Percentiles rank a stretch among this genome's conserved stretches.
These are phyloP conservation scores for Lactarius hengduanensis DNA, from an alignment of 768 basidiomycete species.

Conservation along the genomic window DNA sequence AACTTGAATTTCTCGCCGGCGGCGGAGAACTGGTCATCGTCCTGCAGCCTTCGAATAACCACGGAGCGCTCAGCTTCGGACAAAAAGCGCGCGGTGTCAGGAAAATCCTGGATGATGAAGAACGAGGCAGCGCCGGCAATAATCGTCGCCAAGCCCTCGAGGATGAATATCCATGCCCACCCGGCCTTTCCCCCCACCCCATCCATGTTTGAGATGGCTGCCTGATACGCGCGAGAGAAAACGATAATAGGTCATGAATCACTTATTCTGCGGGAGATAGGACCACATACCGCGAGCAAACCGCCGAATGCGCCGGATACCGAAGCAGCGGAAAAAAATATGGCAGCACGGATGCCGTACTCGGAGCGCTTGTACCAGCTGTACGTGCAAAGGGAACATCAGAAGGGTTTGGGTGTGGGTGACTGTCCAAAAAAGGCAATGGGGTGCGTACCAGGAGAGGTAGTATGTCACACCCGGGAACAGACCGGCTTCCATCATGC, in stretches of 20 bases:
- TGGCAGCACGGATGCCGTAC: slow-evolving; percentile 54
- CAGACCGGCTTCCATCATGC: slow-evolving; percentile 65
- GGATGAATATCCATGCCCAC: slow-evolving; percentile 74
- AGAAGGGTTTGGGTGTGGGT: background rate
- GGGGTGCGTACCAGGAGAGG: slow-evolving; percentile 58
- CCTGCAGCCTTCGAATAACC: slow-evolving; percentile 62
- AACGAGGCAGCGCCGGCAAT: slow-evolving; percentile 64
- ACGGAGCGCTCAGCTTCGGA: slow-evolving; percentile 67
- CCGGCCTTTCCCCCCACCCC: slow-evolving; percentile 66
- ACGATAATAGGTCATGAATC: background rate
- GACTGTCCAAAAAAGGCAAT: background rate
- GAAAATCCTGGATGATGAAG: slow-evolving; percentile 82
- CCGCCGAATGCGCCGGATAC: slow-evolving; percentile 83
- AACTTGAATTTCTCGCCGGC: slow-evolving; percentile 59
- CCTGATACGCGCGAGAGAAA: slow-evolving; percentile 32
- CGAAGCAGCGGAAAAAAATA: slow-evolving; percentile 63
- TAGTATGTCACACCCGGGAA: slow-evolving; percentile 62
- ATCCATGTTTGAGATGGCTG: slow-evolving; percentile 68
- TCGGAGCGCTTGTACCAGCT: slow-evolving; percentile 74
- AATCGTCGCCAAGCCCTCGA: slow-evolving; percentile 68
- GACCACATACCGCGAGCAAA: slow-evolving; percentile 55
- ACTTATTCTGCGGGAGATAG: background rate
- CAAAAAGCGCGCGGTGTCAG: slow-evolving; percentile 76
- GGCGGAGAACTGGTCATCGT: slow-evolving; percentile 69
- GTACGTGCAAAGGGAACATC: slow-evolving; percentile 15